A percentile compares a stretch with the other conserved stretches of the same genome.
These are phyloP conservation scores for Cucumis hystrix DNA, from an alignment of 306 rosid species.

Conservation along the genomic window DNA sequence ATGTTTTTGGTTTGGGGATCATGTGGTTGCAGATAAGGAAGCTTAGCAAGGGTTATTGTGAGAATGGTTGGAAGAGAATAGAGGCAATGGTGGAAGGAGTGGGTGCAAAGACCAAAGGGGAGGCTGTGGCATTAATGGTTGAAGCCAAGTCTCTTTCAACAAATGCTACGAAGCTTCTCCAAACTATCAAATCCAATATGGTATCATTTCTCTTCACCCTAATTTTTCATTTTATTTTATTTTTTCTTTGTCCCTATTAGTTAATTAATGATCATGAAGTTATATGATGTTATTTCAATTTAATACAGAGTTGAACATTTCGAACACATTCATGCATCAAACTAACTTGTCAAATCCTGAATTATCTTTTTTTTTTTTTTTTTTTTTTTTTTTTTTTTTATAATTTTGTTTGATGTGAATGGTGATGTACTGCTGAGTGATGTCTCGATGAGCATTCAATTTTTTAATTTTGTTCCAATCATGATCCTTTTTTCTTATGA, in stretches of 20 bases:
- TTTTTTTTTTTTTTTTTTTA: no score
- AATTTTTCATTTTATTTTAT: not conserved
- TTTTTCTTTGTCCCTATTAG: no score
- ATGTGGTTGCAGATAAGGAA: slow-evolving; percentile 32
- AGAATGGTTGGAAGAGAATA: slow-evolving; percentile 44
- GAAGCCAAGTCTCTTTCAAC: slow-evolving; percentile 36
- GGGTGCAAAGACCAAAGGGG: slow-evolving; percentile 21
- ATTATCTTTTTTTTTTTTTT: no score
- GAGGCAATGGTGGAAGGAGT: slow-evolving; percentile 28
- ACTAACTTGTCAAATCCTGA: no score
- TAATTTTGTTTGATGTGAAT: no score
- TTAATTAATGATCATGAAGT: no score
- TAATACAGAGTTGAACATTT: no score
- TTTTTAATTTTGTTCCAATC: not conserved
- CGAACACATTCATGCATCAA: no score
- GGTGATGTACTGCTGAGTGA: no score
- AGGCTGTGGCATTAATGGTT: slow-evolving; percentile 17
- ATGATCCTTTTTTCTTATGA: not conserved
- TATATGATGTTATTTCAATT: no score
- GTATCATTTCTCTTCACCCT: slow-evolving; percentile 20
- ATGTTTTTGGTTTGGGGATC: not conserved
- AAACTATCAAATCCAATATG: slow-evolving; percentile 17
- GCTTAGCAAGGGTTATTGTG: slow-evolving; percentile 20
- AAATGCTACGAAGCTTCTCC: slow-evolving; percentile 40
- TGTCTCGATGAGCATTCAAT: no score